phyloP scores from a whole-genome alignment of 768 basidiomycete genomes.

The Lentinula raphanica region DNA sequence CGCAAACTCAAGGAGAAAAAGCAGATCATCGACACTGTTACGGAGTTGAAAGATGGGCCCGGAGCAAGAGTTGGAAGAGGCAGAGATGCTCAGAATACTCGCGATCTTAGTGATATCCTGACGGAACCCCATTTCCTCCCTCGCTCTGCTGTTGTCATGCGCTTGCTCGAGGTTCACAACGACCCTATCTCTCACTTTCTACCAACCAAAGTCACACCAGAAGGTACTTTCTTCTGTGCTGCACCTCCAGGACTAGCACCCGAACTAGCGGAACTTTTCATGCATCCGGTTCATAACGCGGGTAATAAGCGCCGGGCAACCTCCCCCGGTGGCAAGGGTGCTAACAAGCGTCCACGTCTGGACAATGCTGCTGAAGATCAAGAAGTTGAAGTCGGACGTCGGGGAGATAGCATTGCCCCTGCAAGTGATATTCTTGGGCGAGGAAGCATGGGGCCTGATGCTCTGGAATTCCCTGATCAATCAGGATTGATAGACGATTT shows the following conservation, averaged over 20 bases:
- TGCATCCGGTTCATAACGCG: conserved; percentile 56
- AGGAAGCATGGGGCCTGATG: conserved; percentile 50
- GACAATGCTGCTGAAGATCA: conserved; percentile 52
- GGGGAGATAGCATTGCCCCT: conserved; percentile 59
- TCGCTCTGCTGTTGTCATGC: conserved; percentile 77
- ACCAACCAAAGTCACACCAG: conserved; percentile 68
- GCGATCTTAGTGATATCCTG: conserved; percentile 64
- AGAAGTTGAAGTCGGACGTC: conserved; percentile 65
- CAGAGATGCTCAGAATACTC: conserved; percentile 44
- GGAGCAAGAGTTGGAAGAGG: conserved; percentile 51
- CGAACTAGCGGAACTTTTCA: conserved; percentile 79
- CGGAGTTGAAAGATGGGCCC: conserved; percentile 69
- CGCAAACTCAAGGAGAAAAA: conserved; percentile 69
- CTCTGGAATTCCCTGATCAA: conserved; percentile 60
- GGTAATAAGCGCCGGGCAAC: conserved; percentile 56
- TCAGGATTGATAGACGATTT: conserved; percentile 59
- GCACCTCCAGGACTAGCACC: conserved; percentile 82
- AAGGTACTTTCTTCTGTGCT: conserved; percentile 74
- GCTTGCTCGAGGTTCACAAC: conserved; percentile 77
- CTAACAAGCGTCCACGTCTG: conserved; percentile 57
- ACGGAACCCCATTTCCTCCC: conserved; percentile 83
- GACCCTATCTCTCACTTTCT: conserved; percentile 84
- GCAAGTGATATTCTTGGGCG: conserved; percentile 52
- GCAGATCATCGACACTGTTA: conserved; percentile 86
- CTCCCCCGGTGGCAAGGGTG: conserved; percentile 53